Percentiles rank a stretch among this genome's conserved stretches.
Conservation (phyloP, 1,284 basidiomycete genomes). For the Schizophyllum commune region DNA sequence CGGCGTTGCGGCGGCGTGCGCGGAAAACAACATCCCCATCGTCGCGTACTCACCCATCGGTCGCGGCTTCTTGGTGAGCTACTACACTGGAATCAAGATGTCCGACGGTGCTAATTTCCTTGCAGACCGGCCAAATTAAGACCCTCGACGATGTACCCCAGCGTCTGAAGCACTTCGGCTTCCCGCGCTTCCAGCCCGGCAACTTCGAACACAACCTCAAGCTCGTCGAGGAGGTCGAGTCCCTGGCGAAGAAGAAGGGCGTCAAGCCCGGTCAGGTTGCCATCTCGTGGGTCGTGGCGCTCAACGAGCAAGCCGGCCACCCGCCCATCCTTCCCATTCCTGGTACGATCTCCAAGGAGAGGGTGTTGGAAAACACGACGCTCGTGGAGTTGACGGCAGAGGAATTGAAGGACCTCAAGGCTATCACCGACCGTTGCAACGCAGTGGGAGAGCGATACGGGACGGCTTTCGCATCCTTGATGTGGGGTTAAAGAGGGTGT, state of each 20-base stretch:
- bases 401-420: neutral
- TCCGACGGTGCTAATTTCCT: neutral
- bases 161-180: slow-evolving; percentile 12
- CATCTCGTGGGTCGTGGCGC: slow-evolving; percentile 51
- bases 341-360: slow-evolving; percentile 28
- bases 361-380: slow-evolving; percentile 9
- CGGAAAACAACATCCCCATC: slow-evolving; percentile 32
- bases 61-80: slow-evolving; percentile 30
- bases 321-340: slow-evolving; percentile 46
- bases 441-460: neutral
- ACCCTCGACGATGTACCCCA: slow-evolving; percentile 30
- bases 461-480: neutral
- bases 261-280: slow-evolving; percentile 50
- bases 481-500: neutral
- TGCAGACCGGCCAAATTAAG: slow-evolving; percentile 35
- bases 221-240: slow-evolving; percentile 40
- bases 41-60: slow-evolving; percentile 32
- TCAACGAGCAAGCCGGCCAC: slow-evolving; percentile 41
- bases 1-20: slow-evolving; percentile 27
- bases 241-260: slow-evolving; percentile 40
- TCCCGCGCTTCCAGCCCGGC: slow-evolving; percentile 19
- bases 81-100: slow-evolving; percentile 1
- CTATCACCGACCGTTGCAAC: neutral
- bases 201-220: slow-evolving; percentile 49
- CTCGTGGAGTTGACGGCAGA: neutral